Percentiles rank a stretch among this genome's conserved stretches.
Conservation (phyloP, 148 eudicot genomes). For the Rhododendron ovatum region DNA sequence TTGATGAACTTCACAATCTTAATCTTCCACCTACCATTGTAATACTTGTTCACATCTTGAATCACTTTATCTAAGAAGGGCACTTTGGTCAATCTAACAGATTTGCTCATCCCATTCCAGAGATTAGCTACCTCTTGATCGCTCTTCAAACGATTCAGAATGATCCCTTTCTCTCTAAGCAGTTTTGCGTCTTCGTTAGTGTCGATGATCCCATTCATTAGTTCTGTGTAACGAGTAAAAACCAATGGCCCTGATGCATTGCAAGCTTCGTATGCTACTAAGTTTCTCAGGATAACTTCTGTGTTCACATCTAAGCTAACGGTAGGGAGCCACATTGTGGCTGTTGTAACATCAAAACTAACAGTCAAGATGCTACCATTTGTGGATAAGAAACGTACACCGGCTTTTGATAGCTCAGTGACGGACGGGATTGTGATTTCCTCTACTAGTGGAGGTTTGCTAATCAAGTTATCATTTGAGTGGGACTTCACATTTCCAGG, state of each 20-base stretch:
- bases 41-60: conserved; percentile 48
- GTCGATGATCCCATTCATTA: conserved; percentile 68
- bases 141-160: conserved; percentile 46
- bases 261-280: conserved; percentile 58
- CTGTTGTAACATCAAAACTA: conserved; percentile 11
- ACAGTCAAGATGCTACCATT: conserved; percentile 14
- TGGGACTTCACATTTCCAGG: not conserved
- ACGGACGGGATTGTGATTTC: conserved; percentile 37
- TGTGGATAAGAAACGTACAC: conserved; percentile 23
- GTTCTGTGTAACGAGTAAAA: conserved; percentile 46
- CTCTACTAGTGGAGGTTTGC: conserved; percentile 22
- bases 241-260: conserved; percentile 27
- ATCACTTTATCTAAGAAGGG: conserved; percentile 45
- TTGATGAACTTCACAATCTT: conserved; percentile 23
- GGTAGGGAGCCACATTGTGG: conserved; percentile 22
- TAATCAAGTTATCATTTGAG: not conserved
- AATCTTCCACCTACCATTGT: conserved; percentile 43
- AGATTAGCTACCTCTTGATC: conserved; percentile 48
- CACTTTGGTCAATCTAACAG: conserved; percentile 43
- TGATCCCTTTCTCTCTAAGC: conserved; percentile 46
- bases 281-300: conserved; percentile 27
- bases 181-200: conserved; percentile 45
- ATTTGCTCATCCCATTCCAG: conserved; percentile 68
- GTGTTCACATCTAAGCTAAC: conserved; percentile 27
- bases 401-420: conserved; percentile 23